Evolutionary conservation across 805 yeast genomes (phyloP).

Genomic region (Teunomyces atbi): DNA sequence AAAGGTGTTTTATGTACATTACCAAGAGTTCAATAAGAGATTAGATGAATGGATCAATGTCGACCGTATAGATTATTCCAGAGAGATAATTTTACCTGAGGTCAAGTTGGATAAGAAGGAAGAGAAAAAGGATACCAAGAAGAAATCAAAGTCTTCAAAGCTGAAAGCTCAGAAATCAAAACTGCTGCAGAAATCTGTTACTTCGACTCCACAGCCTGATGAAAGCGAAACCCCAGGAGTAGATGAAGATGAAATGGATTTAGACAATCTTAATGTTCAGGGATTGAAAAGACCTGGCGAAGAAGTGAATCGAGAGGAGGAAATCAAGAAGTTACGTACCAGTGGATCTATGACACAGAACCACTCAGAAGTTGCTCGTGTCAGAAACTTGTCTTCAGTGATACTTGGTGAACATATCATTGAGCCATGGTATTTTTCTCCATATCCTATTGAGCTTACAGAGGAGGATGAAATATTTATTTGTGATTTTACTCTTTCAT

Average conservation of each 20-base stretch:
- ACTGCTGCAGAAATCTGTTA: conserved; percentile 12
- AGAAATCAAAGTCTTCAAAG: conserved; percentile 24
- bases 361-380: conserved; percentile 82
- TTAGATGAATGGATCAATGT: conserved; percentile 90
- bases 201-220: conserved; percentile 26
- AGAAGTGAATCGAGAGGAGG: conserved; percentile 83
- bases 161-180: conserved; percentile 22
- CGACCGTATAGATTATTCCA: conserved; percentile 67
- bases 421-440: conserved; percentile 99
- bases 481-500: conserved; percentile 86
- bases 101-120: conserved; percentile 51
- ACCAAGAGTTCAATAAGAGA: conserved; percentile 91
- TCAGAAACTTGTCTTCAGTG: conserved; percentile 74
- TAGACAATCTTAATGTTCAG: conserved; percentile 82
- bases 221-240: conserved; percentile 29
- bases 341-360: conserved; percentile 97
- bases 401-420: conserved; percentile 88
- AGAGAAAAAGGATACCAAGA: conserved; percentile 34
- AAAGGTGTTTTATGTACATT: conserved; percentile 86
- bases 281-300: conserved; percentile 67
- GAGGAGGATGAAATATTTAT: conserved; percentile 88
- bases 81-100: conserved; percentile 70
- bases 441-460: conserved; percentile 92
- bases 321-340: conserved; percentile 85
- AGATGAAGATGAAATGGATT: conserved; percentile 71